A percentile compares a stretch with the other conserved stretches of the same genome.
Conservation (phyloP, 2,329 filamentous ascomycete species). For the Venturiaceae sp. region DNA sequence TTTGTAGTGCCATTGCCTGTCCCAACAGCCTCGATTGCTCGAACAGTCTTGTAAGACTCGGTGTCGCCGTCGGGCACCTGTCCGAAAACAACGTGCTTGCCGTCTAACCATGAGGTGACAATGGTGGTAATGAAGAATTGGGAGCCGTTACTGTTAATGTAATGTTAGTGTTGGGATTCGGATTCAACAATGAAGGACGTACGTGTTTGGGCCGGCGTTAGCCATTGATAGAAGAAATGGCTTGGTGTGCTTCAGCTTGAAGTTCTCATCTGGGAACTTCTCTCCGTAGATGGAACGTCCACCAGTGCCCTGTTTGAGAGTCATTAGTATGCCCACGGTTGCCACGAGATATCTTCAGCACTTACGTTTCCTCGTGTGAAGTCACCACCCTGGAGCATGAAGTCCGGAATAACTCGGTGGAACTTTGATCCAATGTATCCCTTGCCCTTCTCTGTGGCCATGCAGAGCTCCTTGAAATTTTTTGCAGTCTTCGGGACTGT, state of each 20-base stretch:
- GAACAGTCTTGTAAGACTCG: conserved; percentile 42
- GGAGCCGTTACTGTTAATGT: conserved; percentile 49
- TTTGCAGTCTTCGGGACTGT: conserved; percentile 77
- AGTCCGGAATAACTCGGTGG: conserved; percentile 86
- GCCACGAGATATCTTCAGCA: conserved; percentile 11
- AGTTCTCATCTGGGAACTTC: conserved; percentile 94
- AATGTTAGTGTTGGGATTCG: conserved; percentile 1
- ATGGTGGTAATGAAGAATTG: conserved; percentile 67
- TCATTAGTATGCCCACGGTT: neutral
- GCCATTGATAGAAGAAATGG: conserved; percentile 88
- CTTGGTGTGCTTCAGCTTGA: conserved; percentile 60
- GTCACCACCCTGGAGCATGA: conserved; percentile 96
- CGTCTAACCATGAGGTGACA: conserved; percentile 60
- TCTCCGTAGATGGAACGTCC: conserved; percentile 93
- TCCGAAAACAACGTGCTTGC: conserved; percentile 79
- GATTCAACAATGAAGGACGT: conserved; percentile 20
- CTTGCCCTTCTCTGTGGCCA: conserved; percentile 62
- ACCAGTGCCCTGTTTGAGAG: conserved; percentile 60
- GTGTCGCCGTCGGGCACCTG: conserved; percentile 50
- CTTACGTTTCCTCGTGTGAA: conserved; percentile 87
- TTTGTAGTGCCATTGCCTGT: conserved; percentile 43
- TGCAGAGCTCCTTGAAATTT: conserved; percentile 83
- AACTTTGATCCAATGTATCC: conserved; percentile 77
- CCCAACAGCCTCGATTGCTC: conserved; percentile 50
- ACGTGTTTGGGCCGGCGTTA: conserved; percentile 91